Evolutionary conservation across 208 protist species (phyloP), one percentile per base, ranked within the genome.

Genomic region (Acanthamoeba lenticulata): DNA sequence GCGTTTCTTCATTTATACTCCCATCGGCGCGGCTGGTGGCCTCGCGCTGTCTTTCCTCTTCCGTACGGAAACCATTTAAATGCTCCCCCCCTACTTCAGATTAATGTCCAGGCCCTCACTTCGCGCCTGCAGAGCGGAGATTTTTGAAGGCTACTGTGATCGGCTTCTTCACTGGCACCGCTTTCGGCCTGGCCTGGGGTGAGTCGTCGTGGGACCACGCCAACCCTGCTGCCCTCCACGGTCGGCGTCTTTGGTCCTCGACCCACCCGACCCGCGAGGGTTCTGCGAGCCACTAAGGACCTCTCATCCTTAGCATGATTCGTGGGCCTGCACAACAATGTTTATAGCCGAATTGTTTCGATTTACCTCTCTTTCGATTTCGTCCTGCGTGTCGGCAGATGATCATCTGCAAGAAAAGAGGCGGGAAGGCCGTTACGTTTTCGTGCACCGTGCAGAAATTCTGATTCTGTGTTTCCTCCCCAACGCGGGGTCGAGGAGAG

Each of bases 351-450:
- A 52, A 52, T 52, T n/a, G n/a, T n/a, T n/a, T n/a, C n/a, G n/a
- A n/a, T n/a, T n/a, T n/a, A n/a, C n/a, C n/a, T n/a, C n/a, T n/a
- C n/a, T n/a, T n/a, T n/a, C n/a, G n/a, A n/a, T 60, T 60, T 60
- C 52, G 52, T 60, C n/a, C n/a, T n/a, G n/a, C n/a, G n/a, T n/a
- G n/a, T n/a, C n/a, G n/a, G n/a, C n/a, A n/a, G n/a, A n/a, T n/a
- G n/a, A n/a, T n/a, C n/a, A n/a, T n/a, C 47, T 52, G 47, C 47
- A 15, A 67, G 72, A 83, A 83, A 83, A 49, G 21, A 49, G 72
- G 72, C 17, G 72, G 72, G 74, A 85, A 85, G 17, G 74, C 74
- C 74, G 74, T 85, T 57, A 44, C 44, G 1, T 57, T 57, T 85
- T 49, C 38, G 15, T 45, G 38, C 42, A 55, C 42, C 29, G 55